phyloP scores from a whole-genome alignment of 2,329 filamentous ascomycete genomes.

The Lachnellula cervina region DNA sequence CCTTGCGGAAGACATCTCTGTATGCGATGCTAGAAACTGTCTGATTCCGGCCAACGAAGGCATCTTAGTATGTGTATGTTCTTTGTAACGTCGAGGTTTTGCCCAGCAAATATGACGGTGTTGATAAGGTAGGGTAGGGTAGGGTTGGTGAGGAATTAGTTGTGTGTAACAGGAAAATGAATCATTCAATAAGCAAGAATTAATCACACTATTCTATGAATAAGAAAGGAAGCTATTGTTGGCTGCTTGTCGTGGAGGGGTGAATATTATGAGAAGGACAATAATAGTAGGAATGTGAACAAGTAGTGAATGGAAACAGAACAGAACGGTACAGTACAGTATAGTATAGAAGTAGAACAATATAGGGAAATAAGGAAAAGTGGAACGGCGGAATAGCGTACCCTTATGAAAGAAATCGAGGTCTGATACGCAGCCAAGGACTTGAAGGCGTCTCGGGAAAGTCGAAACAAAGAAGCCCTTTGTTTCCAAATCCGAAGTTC shows the following conservation, averaged over 20 bases:
- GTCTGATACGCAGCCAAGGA: constrained; percentile 10
- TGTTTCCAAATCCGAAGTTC: constrained; percentile 23
- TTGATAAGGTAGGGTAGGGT: constrained; percentile 3
- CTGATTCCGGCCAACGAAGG: constrained; percentile 30
- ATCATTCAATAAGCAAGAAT: constrained; percentile 6
- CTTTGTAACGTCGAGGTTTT: constrained; percentile 8
- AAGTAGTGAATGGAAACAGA: constrained; percentile 4
- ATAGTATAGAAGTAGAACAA: no score
- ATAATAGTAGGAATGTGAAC: constrained; percentile 17
- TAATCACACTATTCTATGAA: constrained; percentile 13
- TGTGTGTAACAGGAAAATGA: neutral
- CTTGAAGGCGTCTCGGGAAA: constrained; percentile 9
- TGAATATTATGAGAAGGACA: constrained; percentile 20
- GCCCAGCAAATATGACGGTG: neutral
- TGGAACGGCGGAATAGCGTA: constrained; percentile 13
- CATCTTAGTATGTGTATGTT: constrained; percentile 28
- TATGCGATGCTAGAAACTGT: constrained; percentile 27
- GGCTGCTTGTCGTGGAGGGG: neutral
- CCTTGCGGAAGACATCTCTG: constrained; percentile 31
- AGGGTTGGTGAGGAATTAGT: constrained; percentile 3
- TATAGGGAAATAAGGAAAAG: constrained; percentile 3
- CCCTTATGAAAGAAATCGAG: constrained; percentile 19
- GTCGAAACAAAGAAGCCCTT: constrained; percentile 22
- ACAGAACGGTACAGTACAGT: no score
- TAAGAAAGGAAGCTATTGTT: constrained; percentile 17